Evolutionary conservation across 2,329 filamentous ascomycete genomes (phyloP).

Genomic region (Fusarium sublunatum): DNA sequence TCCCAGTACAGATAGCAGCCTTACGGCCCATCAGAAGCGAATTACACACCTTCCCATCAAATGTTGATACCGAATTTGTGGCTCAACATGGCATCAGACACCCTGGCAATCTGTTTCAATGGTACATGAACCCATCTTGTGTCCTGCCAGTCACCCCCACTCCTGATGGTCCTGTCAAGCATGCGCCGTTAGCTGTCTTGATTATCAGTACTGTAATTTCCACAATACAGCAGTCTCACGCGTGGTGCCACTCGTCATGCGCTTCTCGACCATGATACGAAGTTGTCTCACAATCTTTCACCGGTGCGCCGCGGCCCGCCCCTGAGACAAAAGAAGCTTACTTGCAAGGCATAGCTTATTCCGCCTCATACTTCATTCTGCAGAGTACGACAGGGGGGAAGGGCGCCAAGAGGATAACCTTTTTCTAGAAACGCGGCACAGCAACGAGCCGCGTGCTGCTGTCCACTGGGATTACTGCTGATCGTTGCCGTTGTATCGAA

Average conservation of each 20-base stretch:
- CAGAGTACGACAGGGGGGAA: conserved; percentile 24
- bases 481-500: conserved; percentile 33
- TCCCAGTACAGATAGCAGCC: conserved; percentile 8
- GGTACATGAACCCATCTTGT: conserved; percentile 7
- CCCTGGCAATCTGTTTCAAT: conserved; percentile 20
- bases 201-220: background rate
- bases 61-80: conserved; percentile 16
- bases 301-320: conserved; percentile 8
- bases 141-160: conserved; percentile 7
- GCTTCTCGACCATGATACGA: conserved; percentile 1
- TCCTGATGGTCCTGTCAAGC: conserved; percentile 4
- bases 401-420: conserved; percentile 35
- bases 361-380: conserved; percentile 25
- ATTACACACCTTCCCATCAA: background rate
- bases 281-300: conserved; percentile 5
- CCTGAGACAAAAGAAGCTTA: conserved; percentile 1
- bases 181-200: conserved; percentile 1
- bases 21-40: background rate
- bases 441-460: conserved; percentile 7
- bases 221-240: conserved; percentile 3
- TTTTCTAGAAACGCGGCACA: conserved; percentile 39
- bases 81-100: conserved; percentile 14
- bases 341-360: conserved; percentile 7
- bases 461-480: conserved; percentile 11
- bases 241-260: conserved; percentile 12